Evolutionary conservation across 768 basidiomycete genomes (phyloP).

Genomic region (Psilocybe cubensis): DNA sequence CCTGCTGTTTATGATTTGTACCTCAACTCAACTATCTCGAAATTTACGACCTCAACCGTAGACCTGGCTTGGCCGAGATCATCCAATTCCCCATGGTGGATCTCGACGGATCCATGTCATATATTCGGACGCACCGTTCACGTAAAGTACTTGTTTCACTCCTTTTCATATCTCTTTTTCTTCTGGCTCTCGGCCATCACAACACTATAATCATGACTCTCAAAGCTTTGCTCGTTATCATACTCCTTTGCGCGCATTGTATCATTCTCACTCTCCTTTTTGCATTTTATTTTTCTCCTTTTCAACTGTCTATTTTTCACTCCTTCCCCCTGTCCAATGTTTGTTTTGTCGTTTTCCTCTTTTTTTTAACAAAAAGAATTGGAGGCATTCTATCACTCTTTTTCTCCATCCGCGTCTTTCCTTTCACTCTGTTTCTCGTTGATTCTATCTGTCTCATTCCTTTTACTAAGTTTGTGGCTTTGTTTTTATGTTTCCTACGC

Average conservation of each 20-base stretch:
- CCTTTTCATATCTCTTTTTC: neutral
- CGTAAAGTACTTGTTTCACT: neutral
- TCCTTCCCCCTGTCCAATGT: neutral
- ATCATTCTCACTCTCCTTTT: neutral
- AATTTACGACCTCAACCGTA: conserved; percentile 5
- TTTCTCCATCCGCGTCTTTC: conserved; percentile 14
- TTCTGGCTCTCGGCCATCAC: neutral
- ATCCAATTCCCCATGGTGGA: neutral
- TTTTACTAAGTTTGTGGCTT: conserved; percentile 9
- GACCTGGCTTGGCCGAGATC: conserved; percentile 6
- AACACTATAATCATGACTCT: neutral
- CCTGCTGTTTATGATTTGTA: conserved; percentile 23
- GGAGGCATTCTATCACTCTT: conserved; percentile 3
- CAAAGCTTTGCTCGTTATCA: neutral
- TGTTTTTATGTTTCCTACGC: conserved; percentile 14
- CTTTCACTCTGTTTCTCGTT: conserved; percentile 9
- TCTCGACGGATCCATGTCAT: neutral
- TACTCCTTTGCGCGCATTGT: neutral
- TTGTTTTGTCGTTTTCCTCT: neutral
- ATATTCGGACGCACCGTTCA: neutral
- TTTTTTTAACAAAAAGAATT: neutral
- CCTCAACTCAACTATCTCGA: conserved; percentile 6
- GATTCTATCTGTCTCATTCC: conserved; percentile 12
- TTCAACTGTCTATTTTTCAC: neutral
- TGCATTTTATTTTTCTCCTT: too few species aligned